Percentiles rank a stretch among this genome's conserved stretches.
These are phyloP conservation scores for Boletus smithii DNA, from an alignment of 1,284 basidiomycete species.

Conservation along the genomic window DNA sequence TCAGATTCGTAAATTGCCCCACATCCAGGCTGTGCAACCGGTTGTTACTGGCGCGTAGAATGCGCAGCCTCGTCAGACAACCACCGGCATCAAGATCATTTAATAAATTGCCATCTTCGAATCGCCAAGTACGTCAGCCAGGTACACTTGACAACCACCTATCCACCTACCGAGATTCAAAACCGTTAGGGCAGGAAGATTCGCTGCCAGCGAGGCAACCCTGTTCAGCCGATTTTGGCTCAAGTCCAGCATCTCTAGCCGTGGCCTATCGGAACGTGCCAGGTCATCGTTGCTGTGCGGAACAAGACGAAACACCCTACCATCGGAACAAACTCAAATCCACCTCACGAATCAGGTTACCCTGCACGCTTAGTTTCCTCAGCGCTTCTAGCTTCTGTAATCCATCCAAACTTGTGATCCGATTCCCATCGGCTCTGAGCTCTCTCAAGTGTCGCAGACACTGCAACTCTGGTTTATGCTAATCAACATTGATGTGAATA, in stretches of 20 bases:
- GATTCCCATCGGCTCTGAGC: conserved; percentile 84
- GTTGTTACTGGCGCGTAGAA: conserved; percentile 86
- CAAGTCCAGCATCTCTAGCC: conserved; percentile 81
- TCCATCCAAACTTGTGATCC: conserved; percentile 74
- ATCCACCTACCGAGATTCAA: conserved; percentile 75
- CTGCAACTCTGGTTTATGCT: conserved; percentile 59
- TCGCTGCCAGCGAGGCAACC: conserved; percentile 57
- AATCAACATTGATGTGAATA: conserved; percentile 8
- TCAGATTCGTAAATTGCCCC: conserved; percentile 65
- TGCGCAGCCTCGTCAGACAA: conserved; percentile 68
- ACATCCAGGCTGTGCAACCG: conserved; percentile 69
- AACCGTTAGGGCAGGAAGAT: conserved; percentile 59
- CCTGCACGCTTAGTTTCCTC: conserved; percentile 78
- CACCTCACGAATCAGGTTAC: conserved; percentile 67
- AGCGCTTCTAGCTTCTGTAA: conserved; percentile 78
- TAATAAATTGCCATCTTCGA: conserved; percentile 72
- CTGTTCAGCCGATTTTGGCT: conserved; percentile 71
- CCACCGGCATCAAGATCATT: conserved; percentile 49
- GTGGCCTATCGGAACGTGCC: conserved; percentile 50
- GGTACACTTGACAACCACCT: conserved; percentile 11
- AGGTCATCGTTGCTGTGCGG: conserved; percentile 13
- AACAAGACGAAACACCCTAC: conserved; percentile 42
- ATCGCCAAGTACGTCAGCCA: conserved; percentile 17
- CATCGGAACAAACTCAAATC: conserved; percentile 68
- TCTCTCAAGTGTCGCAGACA: conserved; percentile 85